phyloP scores from a whole-genome alignment of 2,329 filamentous ascomycete species.

The Calonectria pseudoturangicola region DNA sequence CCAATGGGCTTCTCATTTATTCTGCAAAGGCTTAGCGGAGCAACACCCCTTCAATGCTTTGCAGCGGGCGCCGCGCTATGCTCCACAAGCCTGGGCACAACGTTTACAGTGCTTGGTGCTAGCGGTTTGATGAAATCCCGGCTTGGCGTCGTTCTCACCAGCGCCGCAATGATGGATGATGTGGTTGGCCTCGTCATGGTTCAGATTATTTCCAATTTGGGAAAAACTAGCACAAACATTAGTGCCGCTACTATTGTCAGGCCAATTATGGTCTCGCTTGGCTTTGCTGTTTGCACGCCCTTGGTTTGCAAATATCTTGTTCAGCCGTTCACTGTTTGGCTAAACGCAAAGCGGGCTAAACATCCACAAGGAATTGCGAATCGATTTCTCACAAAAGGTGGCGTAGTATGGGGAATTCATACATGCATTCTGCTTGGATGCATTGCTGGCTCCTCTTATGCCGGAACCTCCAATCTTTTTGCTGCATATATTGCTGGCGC shows the following conservation, averaged over 20 bases:
- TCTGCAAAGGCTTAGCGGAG: conserved; percentile 69
- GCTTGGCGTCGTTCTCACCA: conserved; percentile 78
- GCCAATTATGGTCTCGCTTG: conserved; percentile 68
- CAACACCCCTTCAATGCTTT: conserved; percentile 78
- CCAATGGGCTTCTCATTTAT: conserved; percentile 81
- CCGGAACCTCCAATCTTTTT: conserved; percentile 78
- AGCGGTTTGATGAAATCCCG: conserved; percentile 66
- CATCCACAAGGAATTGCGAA: conserved; percentile 31
- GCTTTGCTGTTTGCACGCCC: conserved; percentile 69
- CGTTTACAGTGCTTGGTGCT: conserved; percentile 72
- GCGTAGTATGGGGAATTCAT: conserved; percentile 67
- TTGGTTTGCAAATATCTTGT: conserved; percentile 67
- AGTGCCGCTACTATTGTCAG: conserved; percentile 64
- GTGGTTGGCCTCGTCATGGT: conserved; percentile 86
- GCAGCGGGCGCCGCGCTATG: conserved; percentile 83
- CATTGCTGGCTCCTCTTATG: conserved; percentile 72
- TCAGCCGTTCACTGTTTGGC: conserved; percentile 61
- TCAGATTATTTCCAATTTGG: conserved; percentile 82
- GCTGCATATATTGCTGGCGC: conserved; percentile 79
- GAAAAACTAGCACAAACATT: conserved; percentile 48
- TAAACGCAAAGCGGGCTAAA: conserved; percentile 58
- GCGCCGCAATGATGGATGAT: conserved; percentile 89
- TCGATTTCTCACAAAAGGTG: conserved; percentile 28
- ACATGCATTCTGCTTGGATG: conserved; percentile 69
- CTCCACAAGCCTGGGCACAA: conserved; percentile 84